Evolutionary conservation across 768 basidiomycete genomes (phyloP).

Genomic region (Lentinula boryana): DNA sequence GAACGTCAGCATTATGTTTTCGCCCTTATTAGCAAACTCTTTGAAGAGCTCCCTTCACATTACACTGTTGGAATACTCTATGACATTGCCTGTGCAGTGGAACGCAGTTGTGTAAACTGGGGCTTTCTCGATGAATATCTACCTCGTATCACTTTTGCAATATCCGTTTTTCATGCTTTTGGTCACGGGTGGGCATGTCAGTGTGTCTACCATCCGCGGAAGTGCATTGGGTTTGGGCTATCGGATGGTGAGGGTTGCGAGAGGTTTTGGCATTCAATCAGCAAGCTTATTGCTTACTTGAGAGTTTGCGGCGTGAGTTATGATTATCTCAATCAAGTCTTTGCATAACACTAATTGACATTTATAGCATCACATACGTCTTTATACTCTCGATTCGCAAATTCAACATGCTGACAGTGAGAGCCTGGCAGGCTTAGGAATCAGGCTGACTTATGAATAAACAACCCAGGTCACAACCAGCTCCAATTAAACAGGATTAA

Average conservation of each 20-base stretch:
- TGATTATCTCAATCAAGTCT: neutral
- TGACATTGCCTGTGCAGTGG: conserved; percentile 30
- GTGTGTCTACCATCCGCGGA: too few species aligned
- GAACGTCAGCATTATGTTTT: conserved; percentile 27
- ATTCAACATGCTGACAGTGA: too few species aligned
- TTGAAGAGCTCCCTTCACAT: conserved; percentile 22
- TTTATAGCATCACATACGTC: neutral
- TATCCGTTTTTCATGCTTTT: conserved; percentile 32
- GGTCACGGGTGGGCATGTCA: conserved; percentile 29
- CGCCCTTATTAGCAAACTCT: conserved; percentile 23
- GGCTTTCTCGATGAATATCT: conserved; percentile 18
- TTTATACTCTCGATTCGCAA: neutral
- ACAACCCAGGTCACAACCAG: too few species aligned
- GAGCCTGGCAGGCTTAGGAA: too few species aligned
- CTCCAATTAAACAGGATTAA: too few species aligned
- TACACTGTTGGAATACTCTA: conserved; percentile 21
- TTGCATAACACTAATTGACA: neutral
- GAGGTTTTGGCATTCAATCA: conserved; percentile 17
- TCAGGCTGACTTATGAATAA: too few species aligned
- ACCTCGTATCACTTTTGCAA: conserved; percentile 17
- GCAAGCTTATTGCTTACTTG: conserved; percentile 13
- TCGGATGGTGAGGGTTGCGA: neutral
- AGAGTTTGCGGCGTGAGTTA: conserved; percentile 13
- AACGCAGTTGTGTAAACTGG: conserved; percentile 19
- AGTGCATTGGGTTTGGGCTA: too few species aligned